Evolutionary conservation across 345 rosid genomes (phyloP).

Genomic region (Conringia planisiliqua): DNA sequence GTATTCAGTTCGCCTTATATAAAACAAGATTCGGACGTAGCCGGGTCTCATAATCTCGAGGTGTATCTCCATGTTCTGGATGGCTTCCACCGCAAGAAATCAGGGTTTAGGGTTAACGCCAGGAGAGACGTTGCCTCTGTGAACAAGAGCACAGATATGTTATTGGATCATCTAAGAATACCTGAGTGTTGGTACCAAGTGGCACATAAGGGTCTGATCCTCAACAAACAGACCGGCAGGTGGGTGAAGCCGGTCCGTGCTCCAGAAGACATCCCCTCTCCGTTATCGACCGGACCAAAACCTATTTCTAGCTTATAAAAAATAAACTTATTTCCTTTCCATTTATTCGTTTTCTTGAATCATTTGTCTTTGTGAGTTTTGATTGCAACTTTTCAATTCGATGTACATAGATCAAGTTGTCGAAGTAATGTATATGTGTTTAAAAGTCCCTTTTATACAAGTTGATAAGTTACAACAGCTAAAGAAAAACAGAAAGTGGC

Average conservation of each 20-base stretch:
- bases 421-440: slow-evolving; percentile 1
- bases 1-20: slow-evolving; percentile 43
- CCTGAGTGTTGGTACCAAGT: slow-evolving; percentile 56
- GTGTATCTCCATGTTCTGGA: slow-evolving; percentile 57
- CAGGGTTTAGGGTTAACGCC: slow-evolving; percentile 48
- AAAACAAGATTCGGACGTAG: slow-evolving; percentile 38
- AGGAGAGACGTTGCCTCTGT: slow-evolving; percentile 60
- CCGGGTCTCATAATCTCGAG: slow-evolving; percentile 52
- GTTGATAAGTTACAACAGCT: background rate
- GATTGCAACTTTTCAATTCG: background rate
- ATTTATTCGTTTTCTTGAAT: slow-evolving; percentile 4
- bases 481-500: background rate
- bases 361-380: background rate
- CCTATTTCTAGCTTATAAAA: slow-evolving; percentile 16
- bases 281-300: slow-evolving; percentile 34
- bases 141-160: slow-evolving; percentile 53
- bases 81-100: slow-evolving; percentile 44
- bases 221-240: slow-evolving; percentile 52
- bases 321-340: background rate
- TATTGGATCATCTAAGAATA: slow-evolving; percentile 50
- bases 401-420: background rate
- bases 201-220: slow-evolving; percentile 57
- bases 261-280: slow-evolving; percentile 72
- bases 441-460: background rate
- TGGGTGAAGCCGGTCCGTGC: slow-evolving; percentile 71